Evolutionary conservation across 225 moss, liverwort and hornwort species (phyloP).

Genomic region (Climacium dendroides): DNA sequence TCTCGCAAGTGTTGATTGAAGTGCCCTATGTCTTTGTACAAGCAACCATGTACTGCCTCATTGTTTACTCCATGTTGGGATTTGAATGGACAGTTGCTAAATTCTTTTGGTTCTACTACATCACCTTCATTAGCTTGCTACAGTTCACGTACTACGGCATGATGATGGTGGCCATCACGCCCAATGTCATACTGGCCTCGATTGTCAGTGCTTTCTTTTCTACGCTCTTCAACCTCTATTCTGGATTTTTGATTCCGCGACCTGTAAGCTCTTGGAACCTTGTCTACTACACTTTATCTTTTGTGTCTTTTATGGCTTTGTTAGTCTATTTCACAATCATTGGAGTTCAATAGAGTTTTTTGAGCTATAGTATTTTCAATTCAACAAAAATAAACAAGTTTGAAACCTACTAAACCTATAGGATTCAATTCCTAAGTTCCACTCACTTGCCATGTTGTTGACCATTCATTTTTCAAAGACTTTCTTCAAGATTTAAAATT

Average conservation of each 20-base stretch:
- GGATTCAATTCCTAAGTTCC: neutral
- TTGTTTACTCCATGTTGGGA: slow-evolving; percentile 32
- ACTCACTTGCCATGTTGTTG: neutral
- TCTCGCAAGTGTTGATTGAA: slow-evolving; percentile 38
- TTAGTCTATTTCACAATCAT: too few relatives aligned
- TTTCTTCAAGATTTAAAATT: too few relatives aligned
- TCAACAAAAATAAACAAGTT: neutral
- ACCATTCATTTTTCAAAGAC: too few relatives aligned
- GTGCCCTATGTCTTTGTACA: slow-evolving; percentile 27
- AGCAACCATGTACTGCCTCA: slow-evolving; percentile 6
- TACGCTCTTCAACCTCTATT: slow-evolving; percentile 40
- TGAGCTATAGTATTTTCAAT: too few relatives aligned
- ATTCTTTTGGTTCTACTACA: slow-evolving; percentile 25
- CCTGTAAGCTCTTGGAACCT: slow-evolving; percentile 18
- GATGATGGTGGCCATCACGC: slow-evolving; percentile 62
- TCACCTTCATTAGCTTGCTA: slow-evolving; percentile 12
- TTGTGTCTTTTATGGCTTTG: neutral
- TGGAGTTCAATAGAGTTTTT: neutral
- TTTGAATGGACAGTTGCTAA: slow-evolving; percentile 32
- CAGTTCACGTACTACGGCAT: slow-evolving; percentile 47
- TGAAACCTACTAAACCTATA: neutral
- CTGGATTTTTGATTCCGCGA: slow-evolving; percentile 38
- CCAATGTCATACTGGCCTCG: slow-evolving; percentile 21
- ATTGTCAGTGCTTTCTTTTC: slow-evolving; percentile 38
- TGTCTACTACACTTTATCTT: neutral